Percentiles rank a stretch among this genome's conserved stretches.
Conservation (phyloP, 1,284 basidiomycete species). For the Ganoderma lucidum region DNA sequence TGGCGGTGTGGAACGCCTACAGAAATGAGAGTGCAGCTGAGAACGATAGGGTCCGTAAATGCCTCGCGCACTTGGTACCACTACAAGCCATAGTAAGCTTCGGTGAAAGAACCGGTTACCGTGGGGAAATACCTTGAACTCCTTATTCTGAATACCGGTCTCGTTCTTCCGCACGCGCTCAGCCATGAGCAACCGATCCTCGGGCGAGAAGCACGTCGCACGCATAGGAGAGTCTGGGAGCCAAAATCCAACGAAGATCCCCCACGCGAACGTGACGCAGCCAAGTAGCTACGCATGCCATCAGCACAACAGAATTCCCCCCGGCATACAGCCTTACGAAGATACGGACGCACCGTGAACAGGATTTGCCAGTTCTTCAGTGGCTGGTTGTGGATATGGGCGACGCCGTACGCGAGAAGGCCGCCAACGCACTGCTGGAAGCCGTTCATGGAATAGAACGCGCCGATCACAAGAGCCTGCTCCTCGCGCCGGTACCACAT, state of each 20-base stretch:
- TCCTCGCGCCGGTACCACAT: constrained; percentile 63
- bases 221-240: constrained; percentile 60
- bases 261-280: constrained; percentile 56
- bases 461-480: constrained; percentile 57
- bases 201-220: constrained; percentile 55
- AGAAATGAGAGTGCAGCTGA: constrained; percentile 39
- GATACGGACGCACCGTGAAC: constrained; percentile 47
- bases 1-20: neutral
- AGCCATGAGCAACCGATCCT: constrained; percentile 60
- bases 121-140: constrained; percentile 51
- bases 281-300: constrained; percentile 49
- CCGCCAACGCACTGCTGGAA: constrained; percentile 63
- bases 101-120: neutral
- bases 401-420: constrained; percentile 57
- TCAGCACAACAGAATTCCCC: neutral
- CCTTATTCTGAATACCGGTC: constrained; percentile 61
- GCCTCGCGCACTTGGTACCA: constrained; percentile 46
- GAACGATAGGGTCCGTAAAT: constrained; percentile 54
- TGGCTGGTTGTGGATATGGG: constrained; percentile 50
- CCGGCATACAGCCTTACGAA: neutral
- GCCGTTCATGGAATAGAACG: constrained; percentile 61
- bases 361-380: constrained; percentile 63
- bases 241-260: constrained; percentile 57
- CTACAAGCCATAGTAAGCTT: constrained; percentile 29
- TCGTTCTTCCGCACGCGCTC: constrained; percentile 64